These are phyloP conservation scores for Vaccinium macrocarpon DNA, from an alignment of 148 eudicot genomes.

Conservation along the genomic window DNA sequence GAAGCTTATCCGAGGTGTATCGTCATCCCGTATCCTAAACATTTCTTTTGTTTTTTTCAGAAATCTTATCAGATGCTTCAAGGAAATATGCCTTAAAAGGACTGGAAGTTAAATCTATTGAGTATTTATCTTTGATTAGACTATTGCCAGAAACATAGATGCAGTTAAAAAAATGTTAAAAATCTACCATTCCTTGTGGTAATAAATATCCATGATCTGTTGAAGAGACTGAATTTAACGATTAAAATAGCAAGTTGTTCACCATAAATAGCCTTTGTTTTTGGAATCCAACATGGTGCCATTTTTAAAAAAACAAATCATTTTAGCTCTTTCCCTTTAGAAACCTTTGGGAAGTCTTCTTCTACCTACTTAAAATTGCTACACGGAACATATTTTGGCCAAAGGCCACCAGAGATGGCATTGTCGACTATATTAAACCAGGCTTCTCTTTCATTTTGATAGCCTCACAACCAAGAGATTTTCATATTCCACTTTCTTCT, in stretches of 20 bases:
- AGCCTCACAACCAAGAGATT: neutral
- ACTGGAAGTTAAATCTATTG: neutral
- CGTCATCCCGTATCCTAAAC: slow-evolving; percentile 75
- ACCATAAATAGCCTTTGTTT: neutral
- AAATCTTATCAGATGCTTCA: neutral
- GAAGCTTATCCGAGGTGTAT: slow-evolving; percentile 56
- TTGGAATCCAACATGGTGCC: neutral
- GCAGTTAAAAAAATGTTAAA: too few species aligned
- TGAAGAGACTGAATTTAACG: neutral
- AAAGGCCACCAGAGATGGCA: neutral
- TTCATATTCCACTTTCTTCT: neutral
- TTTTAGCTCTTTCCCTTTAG: neutral
- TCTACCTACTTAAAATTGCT: neutral
- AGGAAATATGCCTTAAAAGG: neutral
- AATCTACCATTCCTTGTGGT: neutral
- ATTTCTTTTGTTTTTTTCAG: neutral
- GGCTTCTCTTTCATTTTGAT: too few species aligned
- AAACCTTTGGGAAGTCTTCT: neutral
- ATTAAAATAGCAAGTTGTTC: neutral
- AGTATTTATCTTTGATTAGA: neutral
- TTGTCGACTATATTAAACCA: too few species aligned
- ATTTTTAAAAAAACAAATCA: neutral
- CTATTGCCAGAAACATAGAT: too few species aligned
- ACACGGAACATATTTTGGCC: neutral
- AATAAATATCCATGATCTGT: neutral